Base-by-base conservation (phyloP, 495 filamentous ascomycete species). In the Aspergillus baeticus region DNA sequence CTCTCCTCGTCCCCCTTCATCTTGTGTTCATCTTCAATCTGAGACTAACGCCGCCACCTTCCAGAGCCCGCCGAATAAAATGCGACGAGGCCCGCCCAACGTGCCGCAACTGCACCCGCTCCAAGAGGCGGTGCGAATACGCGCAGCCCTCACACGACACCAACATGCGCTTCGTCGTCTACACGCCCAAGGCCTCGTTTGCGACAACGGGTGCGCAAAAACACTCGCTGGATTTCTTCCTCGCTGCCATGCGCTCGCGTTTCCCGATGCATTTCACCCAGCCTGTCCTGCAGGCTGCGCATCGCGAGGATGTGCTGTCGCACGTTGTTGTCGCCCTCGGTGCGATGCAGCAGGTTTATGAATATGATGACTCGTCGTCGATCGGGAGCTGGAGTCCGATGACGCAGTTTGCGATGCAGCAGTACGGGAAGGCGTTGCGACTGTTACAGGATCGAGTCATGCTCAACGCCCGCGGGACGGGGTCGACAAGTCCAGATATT, bases 31-130 rank as follows among this genome's bases (percentile, higher is more conserved):
- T 23, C 21, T 34, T 26, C 17, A 11, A 10, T 56, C 26, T 4
- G 26, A 29, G 17, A 26, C 44, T 39, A 29, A 39, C 42, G 39
- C 11, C 21, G n/a, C n/a, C n/a, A n/a, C n/a, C n/a, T n/a, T n/a
- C 4, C 36, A 77, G 73, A 51, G 62, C 66, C 8, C 66, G 75
- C n/a, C 64, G 69, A 5, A 58, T 78, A n/a, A 77, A 79, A 62
- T 79, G 76, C 62, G 74, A 77, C 51, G 75, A 79, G 55, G 39
- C 61, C 15, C 67, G 64, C 52, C 75, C 76, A 1, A 46, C 41
- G n/a, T 79, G 76, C 44, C 58, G 52, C 7, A 65, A 67, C 50
- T 80, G 75, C 51, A 20, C 59, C 1, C 65, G 55, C 22, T 67
- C 73, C 2, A 69, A 72, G 13, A 57, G 73, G 14, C 58, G 33